Base-by-base conservation (phyloP, 2,329 filamentous ascomycete genomes). In the Microsporum ferrugineum region DNA sequence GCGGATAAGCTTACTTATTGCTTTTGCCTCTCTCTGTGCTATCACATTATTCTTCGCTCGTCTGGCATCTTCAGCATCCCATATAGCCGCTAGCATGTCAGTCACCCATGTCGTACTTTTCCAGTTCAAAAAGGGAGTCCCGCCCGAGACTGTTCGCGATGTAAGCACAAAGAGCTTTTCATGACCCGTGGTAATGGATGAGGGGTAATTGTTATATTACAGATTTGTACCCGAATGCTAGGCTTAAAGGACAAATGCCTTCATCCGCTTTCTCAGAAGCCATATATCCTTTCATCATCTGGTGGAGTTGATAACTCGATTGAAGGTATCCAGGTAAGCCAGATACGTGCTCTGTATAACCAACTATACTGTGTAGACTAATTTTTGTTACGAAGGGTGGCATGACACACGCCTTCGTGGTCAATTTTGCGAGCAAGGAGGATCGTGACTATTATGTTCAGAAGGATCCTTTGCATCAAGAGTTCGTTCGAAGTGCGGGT, bases 81-180 rank as follows among this genome's bases (percentile, higher is more conserved):
- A 49, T 14, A 6, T 55, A 38, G 14, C 51, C 23, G 56, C 29
- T 17, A 74, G 65, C 23, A 88, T 88, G 85, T 69, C 83, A 0
- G 78, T 88, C 66, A 76, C 82, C n/a, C 87, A 89, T 69, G 80
- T 88, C 58, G 85, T 89, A 2, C 75, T 88, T 31, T 86, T 88
- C 67, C 78, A 83, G 63, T 87, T 87, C 76, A 85, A 85, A 68
- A 71, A 81, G 0, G 74, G 75, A 0, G 71, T 77, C 1, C 74
- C 76, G 0, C 66, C 76, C 0, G 78, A 79, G 14, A 75, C 80
- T 36, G 75, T 87, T 5, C 75, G 82, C 65, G 78, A 82, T 66
- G 86, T 87, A 73, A 53, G 45, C 43, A 5, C 29, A 17, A 43
- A 14, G 1, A 8, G 4, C 23, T 12, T n/a, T 43, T 7, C 12